Evolutionary conservation across 345 rosid species (phyloP), one percentile per base, ranked within the genome.

Genomic region (Citrus australasica): DNA sequence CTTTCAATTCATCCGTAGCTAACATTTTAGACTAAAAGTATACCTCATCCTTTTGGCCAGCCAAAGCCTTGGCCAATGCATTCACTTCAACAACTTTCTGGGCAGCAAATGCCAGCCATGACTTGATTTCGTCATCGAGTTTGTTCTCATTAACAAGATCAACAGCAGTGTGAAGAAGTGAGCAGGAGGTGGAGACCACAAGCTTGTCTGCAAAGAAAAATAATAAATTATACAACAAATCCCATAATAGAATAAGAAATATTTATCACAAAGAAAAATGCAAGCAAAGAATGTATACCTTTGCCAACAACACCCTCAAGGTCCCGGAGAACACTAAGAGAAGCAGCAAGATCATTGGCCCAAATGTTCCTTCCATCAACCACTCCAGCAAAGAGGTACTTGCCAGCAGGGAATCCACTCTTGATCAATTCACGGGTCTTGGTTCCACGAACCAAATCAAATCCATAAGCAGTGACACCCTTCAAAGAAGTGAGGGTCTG

Each of bases 291-390:
- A 32, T 37, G 7, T 25, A 40, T 81, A 93, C 98, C 99, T 88
- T 96, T 94, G 84, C 98, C 98, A 28, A 90, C 97, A 76, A 92
- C 77, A 40, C 93, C 86, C 84, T 90, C 97, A 79, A 95, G 92
- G 51, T 80, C 80, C 73, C 76, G 69, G 78, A 94, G 84, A 75
- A 87, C 84, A 75, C 76, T 79, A 42, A 94, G 89, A 79, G 98
- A 96, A 64, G 92, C 85, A 85, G 96, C 89, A 64, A 93, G 99
- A 80, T 95, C 97, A 82, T 95, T 94, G 74, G 98, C 98, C 99
- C 99, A 95, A 79, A 95, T 92, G 89, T 95, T 95, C 89, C 99
- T 91, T 79, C 99, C 99, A 66, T 95, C 99, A 78, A 93, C 98
- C 71, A 95, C 91, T 60, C 98, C 99, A 88, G 96, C 96, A 78